A percentile compares a stretch with the other conserved stretches of the same genome.
These are phyloP conservation scores for Cladosporium halotolerans DNA, from an alignment of 2,329 filamentous ascomycete species.

Conservation along the genomic window DNA sequence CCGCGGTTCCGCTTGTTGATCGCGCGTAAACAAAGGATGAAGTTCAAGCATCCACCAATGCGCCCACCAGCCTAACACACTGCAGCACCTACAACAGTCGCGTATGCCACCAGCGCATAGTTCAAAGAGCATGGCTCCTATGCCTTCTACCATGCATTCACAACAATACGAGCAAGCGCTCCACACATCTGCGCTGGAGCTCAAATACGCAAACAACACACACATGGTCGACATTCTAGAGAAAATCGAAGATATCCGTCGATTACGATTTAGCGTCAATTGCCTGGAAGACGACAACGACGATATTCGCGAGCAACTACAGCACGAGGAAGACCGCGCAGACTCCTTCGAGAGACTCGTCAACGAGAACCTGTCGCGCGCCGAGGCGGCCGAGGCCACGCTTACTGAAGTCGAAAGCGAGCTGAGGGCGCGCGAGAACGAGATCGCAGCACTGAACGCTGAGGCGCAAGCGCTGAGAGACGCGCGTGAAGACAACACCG, in stretches of 20 bases:
- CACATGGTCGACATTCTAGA: conserved; percentile 61
- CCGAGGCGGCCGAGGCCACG: conserved; percentile 43
- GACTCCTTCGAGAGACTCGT: conserved; percentile 48
- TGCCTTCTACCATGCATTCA: conserved; percentile 14
- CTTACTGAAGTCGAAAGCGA: conserved; percentile 44
- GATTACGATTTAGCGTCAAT: conserved; percentile 61
- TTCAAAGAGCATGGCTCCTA: conserved; percentile 18
- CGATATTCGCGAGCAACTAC: conserved; percentile 57
- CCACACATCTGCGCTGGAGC: conserved; percentile 54
- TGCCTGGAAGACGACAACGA: conserved; percentile 71
- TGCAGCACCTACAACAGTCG: conserved; percentile 11
- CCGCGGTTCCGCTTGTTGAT: not conserved
- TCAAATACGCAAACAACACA: conserved; percentile 60
- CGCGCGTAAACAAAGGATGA: not conserved
- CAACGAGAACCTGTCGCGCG: conserved; percentile 41
- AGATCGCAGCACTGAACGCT: conserved; percentile 56
- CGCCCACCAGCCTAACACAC: conserved; percentile 11
- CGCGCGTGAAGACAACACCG: conserved; percentile 62
- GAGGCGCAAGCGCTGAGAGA: conserved; percentile 65
- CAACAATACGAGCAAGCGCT: conserved; percentile 45
- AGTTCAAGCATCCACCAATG: not conserved
- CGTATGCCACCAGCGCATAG: conserved; percentile 15
- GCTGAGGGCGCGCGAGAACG: conserved; percentile 46
- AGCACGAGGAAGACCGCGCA: conserved; percentile 54
- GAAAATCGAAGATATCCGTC: conserved; percentile 69